These are phyloP conservation scores for Aspergillus awamori DNA, from an alignment of 2,329 filamentous ascomycete genomes.

Conservation along the genomic window DNA sequence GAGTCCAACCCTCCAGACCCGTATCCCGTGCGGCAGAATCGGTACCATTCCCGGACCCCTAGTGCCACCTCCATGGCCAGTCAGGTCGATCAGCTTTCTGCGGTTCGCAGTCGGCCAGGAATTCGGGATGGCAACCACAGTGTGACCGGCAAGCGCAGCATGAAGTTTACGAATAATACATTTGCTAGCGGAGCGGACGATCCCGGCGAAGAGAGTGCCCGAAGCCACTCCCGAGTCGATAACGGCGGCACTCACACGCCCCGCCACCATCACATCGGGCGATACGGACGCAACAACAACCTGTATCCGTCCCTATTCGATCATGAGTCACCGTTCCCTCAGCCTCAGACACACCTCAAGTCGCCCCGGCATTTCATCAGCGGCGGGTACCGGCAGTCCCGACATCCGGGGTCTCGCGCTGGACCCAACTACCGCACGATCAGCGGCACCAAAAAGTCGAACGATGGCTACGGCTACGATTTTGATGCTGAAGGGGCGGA, in stretches of 20 bases:
- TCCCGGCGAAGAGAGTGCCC: slow-evolving; percentile 64
- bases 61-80: slow-evolving; percentile 78
- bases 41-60: slow-evolving; percentile 91
- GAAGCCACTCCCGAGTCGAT: slow-evolving; percentile 64
- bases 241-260: slow-evolving; percentile 59
- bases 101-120: slow-evolving; percentile 63
- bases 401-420: slow-evolving; percentile 70
- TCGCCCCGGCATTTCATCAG: slow-evolving; percentile 57
- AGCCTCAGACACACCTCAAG: slow-evolving; percentile 66
- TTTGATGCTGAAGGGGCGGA: slow-evolving; percentile 82
- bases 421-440: slow-evolving; percentile 51
- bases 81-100: slow-evolving; percentile 50
- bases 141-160: slow-evolving; percentile 79
- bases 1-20: slow-evolving; percentile 85
- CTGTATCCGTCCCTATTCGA: slow-evolving; percentile 72
- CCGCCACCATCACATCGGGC: slow-evolving; percentile 78
- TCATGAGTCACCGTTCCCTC: slow-evolving; percentile 72
- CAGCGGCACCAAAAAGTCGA: slow-evolving; percentile 57
- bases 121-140: slow-evolving; percentile 66
- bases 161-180: slow-evolving; percentile 88
- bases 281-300: slow-evolving; percentile 70
- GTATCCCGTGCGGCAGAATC: slow-evolving; percentile 61
- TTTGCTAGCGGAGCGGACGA: slow-evolving; percentile 68
- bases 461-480: slow-evolving; percentile 71
- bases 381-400: slow-evolving; percentile 63